These are phyloP conservation scores for Tetradesmus obliquus DNA, from an alignment of 139 green algal species.

Conservation along the genomic window DNA sequence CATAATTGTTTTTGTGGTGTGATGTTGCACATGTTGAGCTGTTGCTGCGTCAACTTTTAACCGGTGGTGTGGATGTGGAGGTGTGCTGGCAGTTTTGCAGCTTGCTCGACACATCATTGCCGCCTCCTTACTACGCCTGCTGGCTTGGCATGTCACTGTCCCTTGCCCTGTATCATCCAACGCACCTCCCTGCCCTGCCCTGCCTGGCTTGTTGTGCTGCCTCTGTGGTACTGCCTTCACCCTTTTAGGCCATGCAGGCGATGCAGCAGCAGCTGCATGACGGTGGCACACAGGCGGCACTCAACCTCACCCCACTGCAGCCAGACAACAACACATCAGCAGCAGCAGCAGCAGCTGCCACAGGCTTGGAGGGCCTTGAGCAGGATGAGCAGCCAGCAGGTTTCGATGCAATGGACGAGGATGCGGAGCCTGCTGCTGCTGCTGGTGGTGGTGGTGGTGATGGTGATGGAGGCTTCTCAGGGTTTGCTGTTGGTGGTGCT, in stretches of 20 bases:
- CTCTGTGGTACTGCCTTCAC: no score
- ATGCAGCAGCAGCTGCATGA: slow-evolving; percentile 17
- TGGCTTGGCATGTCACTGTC: no score
- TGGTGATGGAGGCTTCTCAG: neutral
- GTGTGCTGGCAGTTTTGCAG: no score
- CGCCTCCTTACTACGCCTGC: no score
- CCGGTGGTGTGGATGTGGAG: no score
- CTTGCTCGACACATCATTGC: no score
- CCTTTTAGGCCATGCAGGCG: neutral
- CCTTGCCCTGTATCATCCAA: neutral
- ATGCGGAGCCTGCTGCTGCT: neutral
- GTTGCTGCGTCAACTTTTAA: neutral
- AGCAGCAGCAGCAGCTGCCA: neutral
- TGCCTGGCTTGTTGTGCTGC: neutral
- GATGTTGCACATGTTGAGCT: neutral
- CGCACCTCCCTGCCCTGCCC: neutral
- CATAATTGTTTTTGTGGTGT: neutral
- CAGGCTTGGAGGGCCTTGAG: neutral
- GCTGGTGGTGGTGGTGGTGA: neutral
- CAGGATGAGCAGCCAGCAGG: neutral
- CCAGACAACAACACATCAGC: neutral
- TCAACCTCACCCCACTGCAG: neutral
- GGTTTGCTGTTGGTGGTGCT: neutral
- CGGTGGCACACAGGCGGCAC: neutral
- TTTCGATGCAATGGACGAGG: neutral